Evolutionary conservation across 805 yeast genomes (phyloP), one percentile per base, ranked within the genome.

Genomic region (Suhomyces prunicola): DNA sequence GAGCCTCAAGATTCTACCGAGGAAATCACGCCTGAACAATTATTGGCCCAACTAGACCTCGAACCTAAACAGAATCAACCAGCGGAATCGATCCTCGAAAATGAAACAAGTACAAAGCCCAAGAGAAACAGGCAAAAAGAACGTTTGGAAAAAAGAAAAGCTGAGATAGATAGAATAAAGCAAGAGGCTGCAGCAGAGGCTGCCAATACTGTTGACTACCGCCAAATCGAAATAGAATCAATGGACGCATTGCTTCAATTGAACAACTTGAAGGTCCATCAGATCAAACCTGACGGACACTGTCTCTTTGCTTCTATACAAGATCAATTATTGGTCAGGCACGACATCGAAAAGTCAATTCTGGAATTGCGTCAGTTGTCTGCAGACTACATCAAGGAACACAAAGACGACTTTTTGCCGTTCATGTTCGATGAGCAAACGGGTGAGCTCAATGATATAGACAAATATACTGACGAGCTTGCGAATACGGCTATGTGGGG

Each of bases 401-500:
- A 94, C 62, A 81, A 82, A 10, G 86, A 88, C 58, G 86, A 87
- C 41, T 94, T 84, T 64, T 71, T 81, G 4, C 97, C 97, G 13
- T 93, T 87, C 62, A 69, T 93, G 58, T 86, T 90, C 62, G 96
- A 90, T 65, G 97, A 90, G 59, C 74, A 72, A 12, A 87, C 92
- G 1, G 77, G 85, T 75, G 73, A 80, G 6, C 59, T 89, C 54
- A 77, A 79, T 47, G 87, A 88, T 57, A 69, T 92, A 27, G 85
- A 81, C 39, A 82, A 81, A 22, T 94, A 94, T 66, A 80, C 89
- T 3, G 68, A 74, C 3, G 86, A 85, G 56, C 77, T 93, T 53
- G 87, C 81, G 54, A 74, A 68, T n/a, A 90, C 97, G 0, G 85
- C 96, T 0, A 82, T 88, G 76, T 93, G 99, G 99, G 99, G 99